Conservation (phyloP, 176 grass and related monocot genomes). For the Areca catechu region DNA sequence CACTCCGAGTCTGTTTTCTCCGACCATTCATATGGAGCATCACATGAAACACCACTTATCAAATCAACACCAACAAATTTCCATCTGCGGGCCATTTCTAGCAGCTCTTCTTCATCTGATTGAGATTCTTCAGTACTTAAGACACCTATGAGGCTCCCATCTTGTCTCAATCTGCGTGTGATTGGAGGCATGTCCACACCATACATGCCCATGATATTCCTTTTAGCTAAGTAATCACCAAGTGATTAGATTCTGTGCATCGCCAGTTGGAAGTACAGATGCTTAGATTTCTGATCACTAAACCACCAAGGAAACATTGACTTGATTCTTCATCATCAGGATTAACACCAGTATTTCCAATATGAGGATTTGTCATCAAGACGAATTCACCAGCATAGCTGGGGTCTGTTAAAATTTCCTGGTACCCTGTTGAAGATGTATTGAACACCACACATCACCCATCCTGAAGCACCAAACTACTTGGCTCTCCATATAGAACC, state of each 20-base stretch:
- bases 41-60: conserved; percentile 78
- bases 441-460: conserved; percentile 95
- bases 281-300: conserved; percentile 79
- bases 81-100: conserved; percentile 73
- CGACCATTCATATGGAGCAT: conserved; percentile 77
- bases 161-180: conserved; percentile 81
- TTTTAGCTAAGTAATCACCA: conserved; percentile 73
- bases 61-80: conserved; percentile 98
- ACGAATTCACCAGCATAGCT: conserved; percentile 98
- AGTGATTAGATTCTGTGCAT: conserved; percentile 77
- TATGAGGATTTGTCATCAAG: conserved; percentile 93
- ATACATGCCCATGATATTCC: conserved; percentile 95
- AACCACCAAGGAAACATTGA: conserved; percentile 74
- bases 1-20: conserved; percentile 65
- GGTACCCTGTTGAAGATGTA: conserved; percentile 92
- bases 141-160: conserved; percentile 96
- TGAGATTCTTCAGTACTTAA: conserved; percentile 73
- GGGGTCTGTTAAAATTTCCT: conserved; percentile 93
- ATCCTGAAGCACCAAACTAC: conserved; percentile 77
- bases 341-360: conserved; percentile 96
- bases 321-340: conserved; percentile 83
- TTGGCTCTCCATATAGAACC: conserved; percentile 86
- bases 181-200: conserved; percentile 90
- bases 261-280: conserved; percentile 93
- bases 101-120: conserved; percentile 51